These are phyloP conservation scores for Magnusiomyces tetraspermus DNA, from an alignment of 1,139 yeast genomes.

Conservation along the genomic window DNA sequence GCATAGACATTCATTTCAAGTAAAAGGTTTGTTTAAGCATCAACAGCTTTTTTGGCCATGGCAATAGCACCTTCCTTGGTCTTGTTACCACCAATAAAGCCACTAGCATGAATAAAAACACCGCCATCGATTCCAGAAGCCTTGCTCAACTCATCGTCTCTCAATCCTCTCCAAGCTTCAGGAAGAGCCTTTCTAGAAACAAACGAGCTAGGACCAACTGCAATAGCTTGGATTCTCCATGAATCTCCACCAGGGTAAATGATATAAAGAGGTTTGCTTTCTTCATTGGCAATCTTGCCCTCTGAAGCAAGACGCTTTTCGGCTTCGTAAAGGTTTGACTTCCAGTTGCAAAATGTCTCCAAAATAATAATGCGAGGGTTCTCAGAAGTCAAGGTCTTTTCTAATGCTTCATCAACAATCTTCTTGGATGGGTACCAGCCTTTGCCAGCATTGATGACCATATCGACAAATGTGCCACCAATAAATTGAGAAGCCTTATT, in stretches of 20 bases:
- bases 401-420: constrained; percentile 62
- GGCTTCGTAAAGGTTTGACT: constrained; percentile 72
- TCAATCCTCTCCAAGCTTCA: constrained; percentile 84
- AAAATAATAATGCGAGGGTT: constrained; percentile 68
- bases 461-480: constrained; percentile 67
- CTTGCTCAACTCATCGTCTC: constrained; percentile 72
- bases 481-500: constrained; percentile 64
- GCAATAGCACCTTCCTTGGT: constrained; percentile 67
- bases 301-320: constrained; percentile 38
- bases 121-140: constrained; percentile 74
- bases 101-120: constrained; percentile 90
- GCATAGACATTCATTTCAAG: background rate
- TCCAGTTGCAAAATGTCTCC: constrained; percentile 82
- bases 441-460: constrained; percentile 63
- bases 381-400: constrained; percentile 27
- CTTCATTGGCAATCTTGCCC: constrained; percentile 18
- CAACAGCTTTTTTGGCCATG: constrained; percentile 55
- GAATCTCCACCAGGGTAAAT: constrained; percentile 64
- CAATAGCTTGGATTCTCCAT: constrained; percentile 91
- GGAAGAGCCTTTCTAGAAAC: constrained; percentile 82
- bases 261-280: constrained; percentile 61
- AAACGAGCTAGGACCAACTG: constrained; percentile 63
- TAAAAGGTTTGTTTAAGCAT: constrained; percentile 15
- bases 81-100: constrained; percentile 92
- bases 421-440: constrained; percentile 89